Base-by-base conservation (phyloP, 306 rosid genomes). In the Cicer arietinum region DNA sequence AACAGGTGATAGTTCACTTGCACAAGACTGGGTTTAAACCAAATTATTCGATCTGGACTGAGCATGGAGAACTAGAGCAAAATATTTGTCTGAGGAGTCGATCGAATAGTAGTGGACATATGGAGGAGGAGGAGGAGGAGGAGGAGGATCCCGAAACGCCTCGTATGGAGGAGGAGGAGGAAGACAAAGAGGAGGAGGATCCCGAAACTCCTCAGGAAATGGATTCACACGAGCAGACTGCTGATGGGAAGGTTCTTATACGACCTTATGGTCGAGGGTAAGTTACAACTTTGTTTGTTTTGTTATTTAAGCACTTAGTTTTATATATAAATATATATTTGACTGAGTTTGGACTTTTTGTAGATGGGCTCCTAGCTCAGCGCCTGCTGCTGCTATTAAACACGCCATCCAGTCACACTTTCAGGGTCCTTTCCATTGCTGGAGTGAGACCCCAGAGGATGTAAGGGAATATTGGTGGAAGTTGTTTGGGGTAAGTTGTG, bases 391-490 rank as follows among this genome's bases (percentile, higher is more conserved):
- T 65, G 71, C 71, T 7, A 65, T 65, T 65, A 65, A 43, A 43
- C 52, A 65, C 6, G 71, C 52, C 71, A 65, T 65, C 53, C 40
- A 65, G 46, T 42, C 71, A 20, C 52, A 65, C 40, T 65, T 65
- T 43, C 37, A 45, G 25, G 71, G 71, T 65, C 71, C 71, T 43
- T 65, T 9, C 9, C 9, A 65, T 65, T 45, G 71, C 16, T 65
- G 71, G 71, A 65, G 71, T 6, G 71, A 10, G 17, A 65, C 71
- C 53, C 71, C 71, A 42, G 53, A 42, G 53, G 37, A 65, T 42
- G 71, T 65, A 20, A 65, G 53, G 71, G 71, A 65, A 43, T 42
- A 43, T 17, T 65, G 71, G 71, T 65, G 71, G 71, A 65, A 65
- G 40, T 16, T 65, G 53, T 65, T 65, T 20, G 53, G 53, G 52